phyloP scores from a whole-genome alignment of 805 yeast genomes.

The Saturnispora saitoi region DNA sequence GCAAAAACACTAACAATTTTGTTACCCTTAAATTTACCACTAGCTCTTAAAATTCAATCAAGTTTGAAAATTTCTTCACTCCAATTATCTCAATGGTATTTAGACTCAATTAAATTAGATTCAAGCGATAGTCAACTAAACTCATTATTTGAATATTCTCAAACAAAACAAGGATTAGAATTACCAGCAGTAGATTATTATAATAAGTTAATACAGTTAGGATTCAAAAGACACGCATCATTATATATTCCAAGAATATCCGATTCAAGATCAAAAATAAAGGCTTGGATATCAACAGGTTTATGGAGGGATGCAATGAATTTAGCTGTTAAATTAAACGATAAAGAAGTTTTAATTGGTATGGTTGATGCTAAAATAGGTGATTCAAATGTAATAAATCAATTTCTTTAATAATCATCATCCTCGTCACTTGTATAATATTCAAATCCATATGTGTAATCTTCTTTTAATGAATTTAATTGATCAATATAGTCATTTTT shows the following conservation, averaged over 20 bases:
- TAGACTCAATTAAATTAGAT: conserved; percentile 38
- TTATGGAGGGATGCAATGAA: conserved; percentile 10
- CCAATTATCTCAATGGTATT: conserved; percentile 45
- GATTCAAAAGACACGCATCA: conserved; percentile 52
- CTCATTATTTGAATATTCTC: conserved; percentile 45
- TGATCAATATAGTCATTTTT: conserved; percentile 1
- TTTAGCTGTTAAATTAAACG: conserved; percentile 7
- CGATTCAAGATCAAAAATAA: conserved; percentile 14
- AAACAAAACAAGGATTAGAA: conserved; percentile 37
- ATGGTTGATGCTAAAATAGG: conserved; percentile 4
- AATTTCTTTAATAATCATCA: conserved; percentile 1
- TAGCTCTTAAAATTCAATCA: conserved; percentile 40
- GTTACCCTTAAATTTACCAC: conserved; percentile 38
- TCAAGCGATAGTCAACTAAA: conserved; percentile 49
- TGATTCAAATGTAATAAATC: not conserved
- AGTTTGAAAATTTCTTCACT: conserved; percentile 51
- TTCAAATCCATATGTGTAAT: conserved; percentile 12
- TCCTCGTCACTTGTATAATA: conserved; percentile 9
- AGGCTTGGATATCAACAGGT: conserved; percentile 6
- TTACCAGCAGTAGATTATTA: conserved; percentile 66
- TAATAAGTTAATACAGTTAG: conserved; percentile 42
- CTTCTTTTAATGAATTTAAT: conserved; percentile 9
- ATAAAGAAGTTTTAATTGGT: conserved; percentile 3
- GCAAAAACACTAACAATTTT: conserved; percentile 41
- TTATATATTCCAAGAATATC: conserved; percentile 48